Percentiles rank a stretch among this genome's conserved stretches.
Conservation (phyloP, 2,329 filamentous ascomycete genomes). For the Torrubiella hemipterigena region DNA sequence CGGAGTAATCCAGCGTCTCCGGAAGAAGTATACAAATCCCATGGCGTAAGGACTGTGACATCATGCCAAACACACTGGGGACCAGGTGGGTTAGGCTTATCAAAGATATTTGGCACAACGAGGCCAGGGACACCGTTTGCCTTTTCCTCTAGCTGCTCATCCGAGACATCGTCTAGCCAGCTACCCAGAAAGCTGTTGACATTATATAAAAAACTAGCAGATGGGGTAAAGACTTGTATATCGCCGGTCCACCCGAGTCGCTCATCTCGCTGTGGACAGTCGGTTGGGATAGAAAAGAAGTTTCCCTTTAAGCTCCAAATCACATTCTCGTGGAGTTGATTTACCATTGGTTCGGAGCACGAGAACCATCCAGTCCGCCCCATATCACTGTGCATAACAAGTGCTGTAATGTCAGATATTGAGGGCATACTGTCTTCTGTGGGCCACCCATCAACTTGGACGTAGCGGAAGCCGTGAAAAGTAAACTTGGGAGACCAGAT, state of each 20-base stretch:
- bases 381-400: slow-evolving; percentile 36
- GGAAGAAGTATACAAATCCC: slow-evolving; percentile 25
- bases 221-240: slow-evolving; percentile 31
- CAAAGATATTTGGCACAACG: too few relatives aligned
- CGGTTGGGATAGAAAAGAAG: slow-evolving; percentile 41
- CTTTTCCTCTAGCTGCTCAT: not conserved
- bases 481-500: slow-evolving; percentile 34
- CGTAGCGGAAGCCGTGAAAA: slow-evolving; percentile 40
- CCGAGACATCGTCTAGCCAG: slow-evolving; percentile 34
- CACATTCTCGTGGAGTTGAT: slow-evolving; percentile 38
- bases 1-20: slow-evolving; percentile 22
- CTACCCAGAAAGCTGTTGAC: slow-evolving; percentile 30
- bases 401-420: slow-evolving; percentile 10
- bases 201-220: slow-evolving; percentile 37
- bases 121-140: too few relatives aligned
- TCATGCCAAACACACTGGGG: slow-evolving; percentile 8
- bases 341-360: slow-evolving; percentile 35
- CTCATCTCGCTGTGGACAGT: slow-evolving; percentile 41
- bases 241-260: slow-evolving; percentile 37
- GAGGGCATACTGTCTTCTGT: not conserved
- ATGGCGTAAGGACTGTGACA: slow-evolving; percentile 19
- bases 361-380: slow-evolving; percentile 32
- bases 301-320: slow-evolving; percentile 43
- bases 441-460: slow-evolving; percentile 29
- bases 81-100: too few relatives aligned